phyloP scores from a whole-genome alignment of 345 rosid species.

The Eutrema japonicum region DNA sequence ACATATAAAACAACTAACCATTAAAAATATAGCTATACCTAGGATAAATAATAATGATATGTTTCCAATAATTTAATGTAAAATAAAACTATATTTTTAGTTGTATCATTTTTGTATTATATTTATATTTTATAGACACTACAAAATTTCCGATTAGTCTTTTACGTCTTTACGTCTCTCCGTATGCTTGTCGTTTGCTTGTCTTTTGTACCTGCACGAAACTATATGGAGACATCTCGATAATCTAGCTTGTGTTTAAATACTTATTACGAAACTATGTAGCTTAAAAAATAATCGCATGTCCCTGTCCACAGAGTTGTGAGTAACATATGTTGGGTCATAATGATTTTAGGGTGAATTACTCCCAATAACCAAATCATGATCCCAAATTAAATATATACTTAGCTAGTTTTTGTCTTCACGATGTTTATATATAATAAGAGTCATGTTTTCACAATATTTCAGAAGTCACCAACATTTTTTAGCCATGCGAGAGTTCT shows the following conservation, averaged over 20 bases:
- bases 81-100: neutral
- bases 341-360: too few relatives aligned
- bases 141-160: neutral
- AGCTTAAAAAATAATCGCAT: neutral
- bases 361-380: too few relatives aligned
- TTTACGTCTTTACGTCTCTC: slow-evolving; percentile 25
- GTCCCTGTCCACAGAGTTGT: too few relatives aligned
- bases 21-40: neutral
- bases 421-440: too few relatives aligned
- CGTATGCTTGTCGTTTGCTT: slow-evolving; percentile 23
- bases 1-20: neutral
- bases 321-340: too few relatives aligned
- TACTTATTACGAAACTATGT: neutral
- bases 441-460: too few relatives aligned
- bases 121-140: neutral
- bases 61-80: neutral
- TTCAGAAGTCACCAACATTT: slow-evolving; percentile 16
- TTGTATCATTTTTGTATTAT: neutral
- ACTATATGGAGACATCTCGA: slow-evolving; percentile 13
- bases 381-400: too few relatives aligned
- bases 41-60: slow-evolving; percentile 4
- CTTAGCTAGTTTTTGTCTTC: too few relatives aligned
- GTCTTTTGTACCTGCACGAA: slow-evolving; percentile 22
- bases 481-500: slow-evolving; percentile 28
- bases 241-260: slow-evolving; percentile 5